Base-by-base conservation (phyloP, 2,329 filamentous ascomycete species). In the Microdochium nivale region DNA sequence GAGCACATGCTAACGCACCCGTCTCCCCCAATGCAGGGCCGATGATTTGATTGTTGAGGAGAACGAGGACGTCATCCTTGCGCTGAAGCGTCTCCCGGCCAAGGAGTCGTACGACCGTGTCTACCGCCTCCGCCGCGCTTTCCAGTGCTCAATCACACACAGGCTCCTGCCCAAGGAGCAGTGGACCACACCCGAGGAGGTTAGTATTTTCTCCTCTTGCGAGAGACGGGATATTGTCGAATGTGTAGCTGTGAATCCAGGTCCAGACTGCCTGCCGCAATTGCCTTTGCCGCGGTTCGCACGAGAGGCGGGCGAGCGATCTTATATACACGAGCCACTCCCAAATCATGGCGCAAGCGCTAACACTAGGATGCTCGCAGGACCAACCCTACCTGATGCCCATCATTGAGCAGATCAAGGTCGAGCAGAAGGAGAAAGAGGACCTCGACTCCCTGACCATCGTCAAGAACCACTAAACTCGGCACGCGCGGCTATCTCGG, bases 41-140 rank as follows among this genome's bases (percentile, higher is more conserved):
- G 94, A 99, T 74, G 94, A 99, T 70, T 76, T 99, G 69, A 88
- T 96, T 69, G 83, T 88, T 69, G 94, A 99, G 75, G 94, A 99
- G 77, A 87, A 81, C 78, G 88, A 94, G 64, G 75, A 79, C 53
- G 90, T 96, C 65, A 86, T 94, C 72, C 81, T 86, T 62, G 94
- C 94, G 57, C 81, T 99, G 66, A 88, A 88, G 81, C 90, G 94
- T 70, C 87, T 99, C 56, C 83, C 88, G 53, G 81, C 89, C 65
- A 89, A 95, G 79, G 89, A 94, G 70, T 81, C 86, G 65, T 97
- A 97, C 77, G 94, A 99, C 78, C 92, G 94, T 70, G 84, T 97
- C 70, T 99, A 90, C 86, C 91, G 94, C 67, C 83, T 99, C 73
- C 89, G 94, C 76, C 86, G 94, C 74, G 92, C 94, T 65, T 85